phyloP scores from a whole-genome alignment of 2,329 filamentous ascomycete species.

The Cryphonectria radicalis region DNA sequence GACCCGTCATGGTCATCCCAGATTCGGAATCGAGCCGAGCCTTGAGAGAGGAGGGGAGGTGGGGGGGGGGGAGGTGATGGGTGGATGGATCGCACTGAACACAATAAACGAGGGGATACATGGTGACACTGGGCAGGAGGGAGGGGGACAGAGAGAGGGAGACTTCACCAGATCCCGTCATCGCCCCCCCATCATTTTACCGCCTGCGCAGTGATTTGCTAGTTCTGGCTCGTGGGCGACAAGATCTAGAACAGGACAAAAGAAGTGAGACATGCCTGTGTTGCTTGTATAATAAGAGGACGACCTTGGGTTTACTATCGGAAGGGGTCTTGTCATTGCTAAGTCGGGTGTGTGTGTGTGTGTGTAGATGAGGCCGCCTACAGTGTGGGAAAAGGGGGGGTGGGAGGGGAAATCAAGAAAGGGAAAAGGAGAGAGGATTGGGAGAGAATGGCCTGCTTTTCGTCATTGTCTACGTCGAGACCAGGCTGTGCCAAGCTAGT shows the following conservation, averaged over 20 bases:
- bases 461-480: background rate
- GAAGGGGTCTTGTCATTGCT: background rate
- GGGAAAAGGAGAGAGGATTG: background rate
- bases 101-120: background rate
- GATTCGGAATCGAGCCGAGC: slow-evolving; percentile 7
- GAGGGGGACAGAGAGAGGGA: background rate
- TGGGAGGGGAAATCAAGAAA: background rate
- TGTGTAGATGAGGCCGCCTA: background rate
- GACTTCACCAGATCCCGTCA: background rate
- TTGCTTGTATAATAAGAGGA: background rate
- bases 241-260: too few species aligned
- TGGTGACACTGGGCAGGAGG: background rate
- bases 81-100: background rate
- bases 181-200: background rate
- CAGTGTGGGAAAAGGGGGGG: background rate
- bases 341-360: background rate
- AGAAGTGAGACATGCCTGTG: background rate
- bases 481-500: background rate
- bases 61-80: background rate
- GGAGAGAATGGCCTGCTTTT: background rate
- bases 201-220: background rate
- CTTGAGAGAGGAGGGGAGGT: background rate
- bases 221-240: background rate
- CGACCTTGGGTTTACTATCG: background rate
- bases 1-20: background rate